Conservation (phyloP, 78 protist species). For the Dictyostelium citrinum region DNA sequence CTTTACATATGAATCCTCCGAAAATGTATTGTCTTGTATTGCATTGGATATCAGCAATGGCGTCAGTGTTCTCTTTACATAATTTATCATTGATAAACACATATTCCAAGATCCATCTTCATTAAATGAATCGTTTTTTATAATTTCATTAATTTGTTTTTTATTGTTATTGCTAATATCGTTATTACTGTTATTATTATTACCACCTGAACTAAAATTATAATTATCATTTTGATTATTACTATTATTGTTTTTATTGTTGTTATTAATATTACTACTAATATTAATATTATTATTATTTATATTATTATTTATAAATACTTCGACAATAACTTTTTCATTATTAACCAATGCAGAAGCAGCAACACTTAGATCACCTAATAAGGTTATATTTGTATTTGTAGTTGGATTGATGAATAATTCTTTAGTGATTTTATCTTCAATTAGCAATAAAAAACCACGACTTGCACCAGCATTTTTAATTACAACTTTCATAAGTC, state of each 20-base stretch:
- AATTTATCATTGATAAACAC: constrained; percentile 40
- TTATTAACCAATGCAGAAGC: constrained; percentile 31
- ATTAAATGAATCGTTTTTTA: not conserved
- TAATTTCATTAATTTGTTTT: not conserved
- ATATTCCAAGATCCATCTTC: constrained; percentile 46
- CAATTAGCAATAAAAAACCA: constrained; percentile 35
- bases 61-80: constrained; percentile 25
- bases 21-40: constrained; percentile 23
- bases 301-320: not conserved
- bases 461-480: constrained; percentile 58
- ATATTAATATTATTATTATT: not conserved
- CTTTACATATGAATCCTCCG: constrained; percentile 13
- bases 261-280: not conserved
- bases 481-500: constrained; percentile 57
- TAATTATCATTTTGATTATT: not conserved
- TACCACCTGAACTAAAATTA: not conserved
- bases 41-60: constrained; percentile 57
- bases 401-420: constrained; percentile 2
- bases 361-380: constrained; percentile 50
- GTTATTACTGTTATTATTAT: not conserved
- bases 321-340: constrained; percentile 37
- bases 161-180: not conserved
- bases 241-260: not conserved
- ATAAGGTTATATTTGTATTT: not conserved
- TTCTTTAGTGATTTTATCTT: constrained; percentile 17